Conservation (phyloP, 176 grass and related monocot species). For the Elaeis guineensis region DNA sequence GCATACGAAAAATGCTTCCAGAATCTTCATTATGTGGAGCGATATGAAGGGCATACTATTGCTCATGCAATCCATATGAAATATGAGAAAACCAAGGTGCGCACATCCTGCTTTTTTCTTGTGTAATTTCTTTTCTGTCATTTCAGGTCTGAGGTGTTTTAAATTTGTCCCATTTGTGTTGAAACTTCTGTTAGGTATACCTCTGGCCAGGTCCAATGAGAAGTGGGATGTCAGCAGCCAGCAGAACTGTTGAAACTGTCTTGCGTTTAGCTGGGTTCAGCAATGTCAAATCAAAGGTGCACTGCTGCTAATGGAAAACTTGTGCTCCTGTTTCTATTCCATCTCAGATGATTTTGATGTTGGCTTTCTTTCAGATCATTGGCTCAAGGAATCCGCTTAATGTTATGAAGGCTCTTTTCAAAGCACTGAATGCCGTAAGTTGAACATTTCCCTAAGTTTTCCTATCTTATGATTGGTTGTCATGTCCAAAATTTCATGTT, state of each 20-base stretch:
- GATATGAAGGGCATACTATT: constrained; percentile 90
- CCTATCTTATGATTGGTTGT: neutral
- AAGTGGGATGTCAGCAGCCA: constrained; percentile 59
- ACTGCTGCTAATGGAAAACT: neutral
- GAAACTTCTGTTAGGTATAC: constrained; percentile 46
- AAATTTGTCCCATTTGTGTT: too few species aligned
- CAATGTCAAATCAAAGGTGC: constrained; percentile 83
- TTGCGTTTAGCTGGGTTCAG: constrained; percentile 76
- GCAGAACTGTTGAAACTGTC: constrained; percentile 72
- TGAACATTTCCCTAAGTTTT: constrained; percentile 5
- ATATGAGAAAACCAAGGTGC: constrained; percentile 96
- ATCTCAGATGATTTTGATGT: neutral
- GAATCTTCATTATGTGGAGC: constrained; percentile 91
- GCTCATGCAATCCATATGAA: constrained; percentile 86
- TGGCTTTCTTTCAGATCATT: constrained; percentile 44
- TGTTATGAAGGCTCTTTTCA: constrained; percentile 89
- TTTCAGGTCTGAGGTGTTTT: too few species aligned
- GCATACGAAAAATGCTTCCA: constrained; percentile 99
- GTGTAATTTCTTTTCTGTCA: too few species aligned
- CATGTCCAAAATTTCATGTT: neutral
- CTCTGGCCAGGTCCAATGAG: constrained; percentile 75
- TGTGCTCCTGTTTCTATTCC: constrained; percentile 1
- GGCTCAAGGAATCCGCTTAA: constrained; percentile 96
- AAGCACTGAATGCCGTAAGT: constrained; percentile 81
- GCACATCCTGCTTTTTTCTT: neutral